A percentile compares a stretch with the other conserved stretches of the same genome.
Conservation (phyloP, 2,329 filamentous ascomycete genomes). For the Hymenoscyphus occultus region DNA sequence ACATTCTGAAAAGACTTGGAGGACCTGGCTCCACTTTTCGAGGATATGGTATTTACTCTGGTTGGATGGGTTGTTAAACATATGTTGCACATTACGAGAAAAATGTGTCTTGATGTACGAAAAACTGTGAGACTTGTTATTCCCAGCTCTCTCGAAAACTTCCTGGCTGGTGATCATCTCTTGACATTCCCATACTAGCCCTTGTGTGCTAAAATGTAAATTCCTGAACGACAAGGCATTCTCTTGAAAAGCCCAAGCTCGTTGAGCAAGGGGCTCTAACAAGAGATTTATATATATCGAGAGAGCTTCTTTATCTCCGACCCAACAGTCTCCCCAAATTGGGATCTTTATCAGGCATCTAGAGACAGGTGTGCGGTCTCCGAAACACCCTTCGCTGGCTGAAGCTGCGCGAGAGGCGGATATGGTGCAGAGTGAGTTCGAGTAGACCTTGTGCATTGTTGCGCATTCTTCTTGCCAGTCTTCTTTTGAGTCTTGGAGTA, state of each 20-base stretch:
- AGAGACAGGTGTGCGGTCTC: background rate
- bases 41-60: background rate
- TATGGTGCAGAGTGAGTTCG: background rate
- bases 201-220: background rate
- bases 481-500: background rate
- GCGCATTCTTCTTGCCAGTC: background rate
- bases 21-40: background rate
- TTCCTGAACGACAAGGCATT: background rate
- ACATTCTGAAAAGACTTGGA: background rate
- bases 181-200: background rate
- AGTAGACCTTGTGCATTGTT: background rate
- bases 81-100: background rate
- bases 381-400: background rate
- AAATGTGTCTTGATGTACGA: background rate
- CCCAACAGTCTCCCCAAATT: background rate
- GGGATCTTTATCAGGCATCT: background rate
- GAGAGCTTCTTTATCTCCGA: background rate
- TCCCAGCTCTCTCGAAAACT: background rate
- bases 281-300: background rate
- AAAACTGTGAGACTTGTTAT: no score
- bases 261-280: background rate
- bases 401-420: background rate
- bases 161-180: background rate
- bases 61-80: background rate
- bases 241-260: background rate